Evolutionary conservation across 139 green algal genomes (phyloP).

Genomic region (Chlamydomonas schloesseri): DNA sequence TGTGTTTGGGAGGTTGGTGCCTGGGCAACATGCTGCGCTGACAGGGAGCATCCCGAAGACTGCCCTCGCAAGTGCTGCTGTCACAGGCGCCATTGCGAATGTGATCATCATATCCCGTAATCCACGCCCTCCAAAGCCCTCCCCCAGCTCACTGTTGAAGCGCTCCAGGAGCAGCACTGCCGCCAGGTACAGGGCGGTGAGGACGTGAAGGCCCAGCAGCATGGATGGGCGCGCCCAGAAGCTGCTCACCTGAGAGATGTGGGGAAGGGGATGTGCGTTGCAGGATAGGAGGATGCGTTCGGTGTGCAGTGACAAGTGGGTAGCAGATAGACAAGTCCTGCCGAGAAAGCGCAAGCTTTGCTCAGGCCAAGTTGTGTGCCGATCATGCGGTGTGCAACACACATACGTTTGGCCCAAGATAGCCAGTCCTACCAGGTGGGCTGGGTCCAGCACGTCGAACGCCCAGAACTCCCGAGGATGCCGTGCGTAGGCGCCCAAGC

Average conservation of each 20-base stretch:
- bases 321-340: background rate
- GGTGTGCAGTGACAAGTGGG: background rate
- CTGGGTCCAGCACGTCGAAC: slow-evolving; percentile 52
- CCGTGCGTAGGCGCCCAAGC: background rate
- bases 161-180: slow-evolving; percentile 30
- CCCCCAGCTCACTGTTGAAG: background rate
- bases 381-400: background rate
- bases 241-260: slow-evolving; percentile 25
- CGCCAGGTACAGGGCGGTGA: slow-evolving; percentile 43
- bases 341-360: background rate
- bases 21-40: too few relatives aligned
- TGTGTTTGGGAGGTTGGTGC: too few relatives aligned
- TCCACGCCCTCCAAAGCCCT: too few relatives aligned
- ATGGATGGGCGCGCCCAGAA: slow-evolving; percentile 25
- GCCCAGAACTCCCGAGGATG: slow-evolving; percentile 43
- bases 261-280: background rate
- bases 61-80: too few relatives aligned
- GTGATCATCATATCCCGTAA: too few relatives aligned
- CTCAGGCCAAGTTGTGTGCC: background rate
- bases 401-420: too few relatives aligned
- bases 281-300: background rate
- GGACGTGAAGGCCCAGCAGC: slow-evolving; percentile 46
- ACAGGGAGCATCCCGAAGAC: too few relatives aligned
- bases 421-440: slow-evolving; percentile 40
- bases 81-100: too few relatives aligned